Percentiles rank a stretch among this genome's conserved stretches.
Conservation (phyloP, 768 basidiomycete genomes). For the Trametes maxima region DNA sequence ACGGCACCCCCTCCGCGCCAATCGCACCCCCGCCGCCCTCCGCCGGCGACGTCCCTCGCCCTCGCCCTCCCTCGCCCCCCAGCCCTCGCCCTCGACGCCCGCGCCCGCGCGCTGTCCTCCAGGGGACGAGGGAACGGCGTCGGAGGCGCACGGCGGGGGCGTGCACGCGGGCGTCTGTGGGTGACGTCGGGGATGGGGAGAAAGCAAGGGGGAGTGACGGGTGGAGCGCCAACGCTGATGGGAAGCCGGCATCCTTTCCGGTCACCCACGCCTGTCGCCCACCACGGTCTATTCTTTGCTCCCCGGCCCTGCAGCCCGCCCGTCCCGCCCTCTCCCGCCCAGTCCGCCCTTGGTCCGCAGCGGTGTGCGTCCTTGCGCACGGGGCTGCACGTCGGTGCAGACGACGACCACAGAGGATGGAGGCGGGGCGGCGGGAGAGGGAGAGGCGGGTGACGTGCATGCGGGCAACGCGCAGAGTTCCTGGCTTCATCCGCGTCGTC, state of each 20-base stretch:
- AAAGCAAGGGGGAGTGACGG: background rate
- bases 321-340: background rate
- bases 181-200: background rate
- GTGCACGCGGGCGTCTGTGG: too few species aligned
- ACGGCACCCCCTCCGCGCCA: slow-evolving; percentile 6
- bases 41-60: background rate
- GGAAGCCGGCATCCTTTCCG: slow-evolving; percentile 9
- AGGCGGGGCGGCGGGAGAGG: too few species aligned
- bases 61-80: background rate
- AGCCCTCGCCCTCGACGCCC: background rate
- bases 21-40: slow-evolving; percentile 3
- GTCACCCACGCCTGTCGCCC: slow-evolving; percentile 7
- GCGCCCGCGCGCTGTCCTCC: too few species aligned
- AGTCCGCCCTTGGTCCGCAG: background rate
- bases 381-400: too few species aligned
- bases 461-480: too few species aligned
- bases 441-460: too few species aligned
- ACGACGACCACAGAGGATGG: too few species aligned
- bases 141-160: too few species aligned
- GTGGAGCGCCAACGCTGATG: background rate
- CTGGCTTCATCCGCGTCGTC: too few species aligned
- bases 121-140: too few species aligned
- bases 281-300: slow-evolving; percentile 23
- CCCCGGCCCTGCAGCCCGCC: slow-evolving; percentile 5
- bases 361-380: too few species aligned